A percentile compares a stretch with the other conserved stretches of the same genome.
phyloP scores from a whole-genome alignment of 2,329 filamentous ascomycete genomes.

The Cercospora sp. region DNA sequence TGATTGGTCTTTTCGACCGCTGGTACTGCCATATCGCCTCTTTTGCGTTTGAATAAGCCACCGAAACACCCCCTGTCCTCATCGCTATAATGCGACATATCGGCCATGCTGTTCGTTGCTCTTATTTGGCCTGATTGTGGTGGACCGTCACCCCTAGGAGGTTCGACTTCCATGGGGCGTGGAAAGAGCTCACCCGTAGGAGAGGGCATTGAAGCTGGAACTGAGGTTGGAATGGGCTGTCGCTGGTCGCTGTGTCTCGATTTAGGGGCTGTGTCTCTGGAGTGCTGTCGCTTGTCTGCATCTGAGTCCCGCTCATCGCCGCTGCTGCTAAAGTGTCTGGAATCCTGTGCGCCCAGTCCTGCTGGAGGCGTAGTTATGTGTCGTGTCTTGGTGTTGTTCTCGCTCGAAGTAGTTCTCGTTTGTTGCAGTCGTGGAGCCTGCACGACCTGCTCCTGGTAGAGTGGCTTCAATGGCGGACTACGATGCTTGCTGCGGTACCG shows the following conservation, averaged over 20 bases:
- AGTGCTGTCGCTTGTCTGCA: constrained; percentile 11
- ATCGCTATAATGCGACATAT: constrained; percentile 30
- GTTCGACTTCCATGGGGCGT: constrained; percentile 28
- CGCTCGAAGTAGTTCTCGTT: constrained; percentile 19
- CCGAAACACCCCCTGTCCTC: constrained; percentile 35
- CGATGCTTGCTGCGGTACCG: constrained; percentile 29
- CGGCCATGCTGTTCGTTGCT: constrained; percentile 35
- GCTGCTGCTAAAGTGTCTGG: constrained; percentile 12
- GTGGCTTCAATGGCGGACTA: constrained; percentile 20
- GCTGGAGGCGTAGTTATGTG: constrained; percentile 14
- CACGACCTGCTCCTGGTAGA: constrained; percentile 24
- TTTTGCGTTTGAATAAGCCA: constrained; percentile 41
- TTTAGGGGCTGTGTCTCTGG: constrained; percentile 7
- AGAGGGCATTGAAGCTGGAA: constrained; percentile 14
- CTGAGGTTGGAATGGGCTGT: constrained; percentile 2
- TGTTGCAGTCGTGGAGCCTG: constrained; percentile 18
- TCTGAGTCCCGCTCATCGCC: constrained; percentile 12
- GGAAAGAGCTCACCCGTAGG: constrained; percentile 37
- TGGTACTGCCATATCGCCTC: constrained; percentile 23
- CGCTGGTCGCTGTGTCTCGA: constrained; percentile 6
- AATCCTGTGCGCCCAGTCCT: constrained; percentile 19
- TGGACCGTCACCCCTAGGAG: constrained; percentile 30
- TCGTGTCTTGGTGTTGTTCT: constrained; percentile 3
- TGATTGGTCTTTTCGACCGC: constrained; percentile 21
- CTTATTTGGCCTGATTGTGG: constrained; percentile 37